phyloP scores from a whole-genome alignment of 768 basidiomycete genomes.

The Amanita polypyramis region DNA sequence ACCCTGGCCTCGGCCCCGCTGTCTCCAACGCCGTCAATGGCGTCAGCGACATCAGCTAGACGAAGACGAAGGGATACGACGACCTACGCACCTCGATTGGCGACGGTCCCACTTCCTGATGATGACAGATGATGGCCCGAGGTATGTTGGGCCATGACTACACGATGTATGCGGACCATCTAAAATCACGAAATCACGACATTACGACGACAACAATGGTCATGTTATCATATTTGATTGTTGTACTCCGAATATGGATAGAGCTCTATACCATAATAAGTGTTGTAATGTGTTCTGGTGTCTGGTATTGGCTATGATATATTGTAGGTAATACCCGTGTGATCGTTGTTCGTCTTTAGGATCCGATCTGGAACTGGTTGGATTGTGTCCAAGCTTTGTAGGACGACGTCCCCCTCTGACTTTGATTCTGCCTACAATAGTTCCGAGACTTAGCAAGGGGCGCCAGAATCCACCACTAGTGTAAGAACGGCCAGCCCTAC shows the following conservation, averaged over 20 bases:
- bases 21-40: background rate
- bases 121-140: background rate
- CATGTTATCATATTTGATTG: background rate
- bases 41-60: background rate
- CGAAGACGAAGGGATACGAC: background rate
- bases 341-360: background rate
- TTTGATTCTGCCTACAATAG: no score
- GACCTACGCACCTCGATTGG: conserved; percentile 1
- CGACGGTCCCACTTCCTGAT: conserved; percentile 3
- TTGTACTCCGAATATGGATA: background rate
- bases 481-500: no score
- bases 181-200: background rate
- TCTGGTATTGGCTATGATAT: background rate
- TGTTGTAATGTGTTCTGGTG: background rate
- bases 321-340: background rate
- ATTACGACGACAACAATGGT: background rate
- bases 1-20: background rate
- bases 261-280: background rate
- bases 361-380: no score
- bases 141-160: background rate
- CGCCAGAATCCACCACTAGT: no score
- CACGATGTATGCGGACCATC: background rate
- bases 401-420: no score
- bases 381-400: no score
- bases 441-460: no score